Evolutionary conservation across 176 grass and related monocot genomes (phyloP), one percentile per base, ranked within the genome.

Genomic region (Pontederia paniculata): DNA sequence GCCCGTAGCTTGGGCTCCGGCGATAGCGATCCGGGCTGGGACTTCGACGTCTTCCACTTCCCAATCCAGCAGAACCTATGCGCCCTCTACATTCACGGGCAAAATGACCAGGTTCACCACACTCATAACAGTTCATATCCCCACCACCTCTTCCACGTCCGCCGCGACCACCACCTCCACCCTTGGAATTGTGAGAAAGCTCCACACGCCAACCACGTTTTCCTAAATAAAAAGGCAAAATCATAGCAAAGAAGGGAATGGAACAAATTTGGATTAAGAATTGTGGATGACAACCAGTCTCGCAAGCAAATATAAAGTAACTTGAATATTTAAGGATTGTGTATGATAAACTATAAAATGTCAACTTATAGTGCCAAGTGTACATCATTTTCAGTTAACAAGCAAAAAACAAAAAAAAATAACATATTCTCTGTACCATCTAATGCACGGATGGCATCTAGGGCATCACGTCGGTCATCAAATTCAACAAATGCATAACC

Each of bases 401-500:
- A 57, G 11, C 17, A 12, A 17, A 37, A 17, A 8, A n/a, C n/a
- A n/a, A 37, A 54, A 0, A 53, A 53, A 50, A 53, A 8, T 37
- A 37, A 6, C 28, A 67, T 6, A 5, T 8, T 44, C n/a, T n/a
- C 5, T 44, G 23, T 72, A 72, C 69, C 69, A 72, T 72, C 69
- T 52, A 72, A 44, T 23, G 15, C 69, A 25, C 48, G 57, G 19
- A 72, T 62, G 11, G 69, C 69, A 62, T 72, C 69, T 17, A 60
- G 52, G 19, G 69, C 69, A 72, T 72, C 69, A 52, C 69, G 60
- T 42, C 57, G 47, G 6, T 72, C 57, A 44, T 72, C 69, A 62
- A 72, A 72, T 61, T 72, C 57, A 71, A 72, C 57, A 62, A 72
- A 72, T 21, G 56, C 69, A 72, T 72, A 72, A 62, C 69, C 69